Conservation (phyloP, 306 rosid genomes). For the Castanea mollissima region DNA sequence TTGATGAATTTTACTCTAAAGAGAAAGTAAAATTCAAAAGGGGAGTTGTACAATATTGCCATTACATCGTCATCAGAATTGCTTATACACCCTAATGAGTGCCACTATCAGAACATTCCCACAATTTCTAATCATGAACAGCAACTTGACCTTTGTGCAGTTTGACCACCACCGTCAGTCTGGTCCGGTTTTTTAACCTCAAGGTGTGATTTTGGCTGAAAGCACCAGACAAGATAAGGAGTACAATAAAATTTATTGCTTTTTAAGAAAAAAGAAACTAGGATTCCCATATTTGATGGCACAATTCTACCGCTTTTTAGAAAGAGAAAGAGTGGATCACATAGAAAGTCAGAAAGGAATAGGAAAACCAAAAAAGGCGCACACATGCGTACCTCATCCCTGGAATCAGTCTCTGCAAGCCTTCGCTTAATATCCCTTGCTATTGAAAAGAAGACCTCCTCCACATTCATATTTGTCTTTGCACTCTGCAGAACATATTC, state of each 20-base stretch:
- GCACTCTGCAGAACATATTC: slow-evolving; percentile 64
- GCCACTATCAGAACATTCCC: slow-evolving; percentile 27
- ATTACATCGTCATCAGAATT: slow-evolving; percentile 20
- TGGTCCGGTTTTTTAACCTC: slow-evolving; percentile 59
- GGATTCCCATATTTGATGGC: slow-evolving; percentile 4
- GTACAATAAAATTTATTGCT: slow-evolving; percentile 9
- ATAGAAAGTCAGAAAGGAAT: slow-evolving; percentile 3
- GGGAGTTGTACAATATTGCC: no score
- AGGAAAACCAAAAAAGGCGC: neutral
- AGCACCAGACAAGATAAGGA: slow-evolving; percentile 14
- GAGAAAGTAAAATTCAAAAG: no score
- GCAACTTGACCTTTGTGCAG: slow-evolving; percentile 65
- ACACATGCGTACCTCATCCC: slow-evolving; percentile 46
- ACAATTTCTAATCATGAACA: slow-evolving; percentile 40
- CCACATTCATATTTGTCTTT: slow-evolving; percentile 84
- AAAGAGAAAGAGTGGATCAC: slow-evolving; percentile 6
- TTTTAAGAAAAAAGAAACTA: slow-evolving; percentile 2
- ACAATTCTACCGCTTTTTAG: neutral
- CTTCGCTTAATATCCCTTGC: slow-evolving; percentile 79
- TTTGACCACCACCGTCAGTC: slow-evolving; percentile 44
- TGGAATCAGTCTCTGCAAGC: slow-evolving; percentile 76
- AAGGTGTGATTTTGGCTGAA: slow-evolving; percentile 62
- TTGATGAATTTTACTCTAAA: no score
- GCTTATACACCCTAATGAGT: slow-evolving; percentile 25
- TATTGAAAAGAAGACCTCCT: slow-evolving; percentile 86